Conservation (phyloP, 495 filamentous ascomycete genomes). For the Gamarada debralockiae region DNA sequence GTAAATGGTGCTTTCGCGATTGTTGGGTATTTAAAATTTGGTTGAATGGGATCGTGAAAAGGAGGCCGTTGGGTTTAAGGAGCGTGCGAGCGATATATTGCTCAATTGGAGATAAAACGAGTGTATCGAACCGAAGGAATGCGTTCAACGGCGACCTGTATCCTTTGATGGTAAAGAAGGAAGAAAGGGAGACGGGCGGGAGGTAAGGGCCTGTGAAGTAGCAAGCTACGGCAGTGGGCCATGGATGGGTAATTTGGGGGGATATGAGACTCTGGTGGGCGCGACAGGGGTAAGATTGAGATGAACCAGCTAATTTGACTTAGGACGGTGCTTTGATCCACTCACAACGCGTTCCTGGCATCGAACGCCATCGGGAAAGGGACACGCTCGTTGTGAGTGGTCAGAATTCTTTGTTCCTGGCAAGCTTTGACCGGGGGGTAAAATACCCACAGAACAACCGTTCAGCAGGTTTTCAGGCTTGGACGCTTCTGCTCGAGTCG, state of each 20-base stretch:
- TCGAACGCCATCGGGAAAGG: neutral
- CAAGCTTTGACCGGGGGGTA: neutral
- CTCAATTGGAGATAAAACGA: conserved; percentile 20
- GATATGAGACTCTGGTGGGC: neutral
- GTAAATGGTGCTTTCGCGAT: neutral
- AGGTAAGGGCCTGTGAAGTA: conserved; percentile 9
- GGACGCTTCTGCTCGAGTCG: too few relatives aligned
- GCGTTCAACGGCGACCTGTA: conserved; percentile 14
- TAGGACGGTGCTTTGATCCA: conserved; percentile 7
- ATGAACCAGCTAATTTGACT: conserved; percentile 17
- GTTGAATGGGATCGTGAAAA: conserved; percentile 5
- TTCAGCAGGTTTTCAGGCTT: too few relatives aligned
- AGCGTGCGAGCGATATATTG: conserved; percentile 24
- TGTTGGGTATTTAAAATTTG: neutral
- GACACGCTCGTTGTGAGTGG: neutral
- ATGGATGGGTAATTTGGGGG: conserved; percentile 3
- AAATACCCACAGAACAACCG: too few relatives aligned
- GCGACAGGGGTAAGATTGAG: conserved; percentile 17
- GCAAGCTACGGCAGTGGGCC: neutral
- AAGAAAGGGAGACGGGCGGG: conserved; percentile 4
- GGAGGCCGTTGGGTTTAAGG: conserved; percentile 16
- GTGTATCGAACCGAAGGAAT: conserved; percentile 12
- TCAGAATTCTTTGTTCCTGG: conserved; percentile 1
- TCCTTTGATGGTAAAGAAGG: conserved; percentile 4
- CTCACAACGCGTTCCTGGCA: conserved; percentile 14